Percentiles rank a stretch among this genome's conserved stretches.
phyloP scores from a whole-genome alignment of 305 asterid species.

The Caryopteris hybrid region DNA sequence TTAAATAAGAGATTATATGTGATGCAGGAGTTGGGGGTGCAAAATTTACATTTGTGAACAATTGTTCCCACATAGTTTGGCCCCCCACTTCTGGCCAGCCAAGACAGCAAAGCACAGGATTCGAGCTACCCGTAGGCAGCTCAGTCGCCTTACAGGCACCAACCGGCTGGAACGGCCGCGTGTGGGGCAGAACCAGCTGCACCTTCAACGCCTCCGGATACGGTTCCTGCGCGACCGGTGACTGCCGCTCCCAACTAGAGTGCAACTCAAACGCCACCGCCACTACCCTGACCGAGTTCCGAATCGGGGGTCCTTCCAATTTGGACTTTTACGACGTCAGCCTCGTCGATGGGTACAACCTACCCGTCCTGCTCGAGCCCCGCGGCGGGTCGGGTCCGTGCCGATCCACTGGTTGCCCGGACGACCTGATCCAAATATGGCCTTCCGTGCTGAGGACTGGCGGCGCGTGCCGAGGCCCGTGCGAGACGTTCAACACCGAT shows the following conservation, averaged over 20 bases:
- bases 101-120: constrained; percentile 36
- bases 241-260: constrained; percentile 49
- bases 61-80: constrained; percentile 51
- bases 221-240: constrained; percentile 58
- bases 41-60: constrained; percentile 47
- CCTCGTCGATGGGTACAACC: constrained; percentile 66
- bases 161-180: constrained; percentile 54
- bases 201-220: constrained; percentile 39
- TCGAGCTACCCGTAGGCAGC: constrained; percentile 35
- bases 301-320: constrained; percentile 23
- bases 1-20: too few relatives aligned
- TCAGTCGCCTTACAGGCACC: constrained; percentile 44
- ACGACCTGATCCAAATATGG: constrained; percentile 53
- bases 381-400: constrained; percentile 58
- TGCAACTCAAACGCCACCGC: constrained; percentile 49
- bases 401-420: constrained; percentile 53
- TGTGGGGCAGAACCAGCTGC: constrained; percentile 73
- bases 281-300: constrained; percentile 56
- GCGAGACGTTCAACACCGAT: constrained; percentile 42
- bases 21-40: constrained; percentile 18
- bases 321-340: constrained; percentile 66
- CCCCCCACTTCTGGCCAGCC: constrained; percentile 48
- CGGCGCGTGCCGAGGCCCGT: constrained; percentile 58
- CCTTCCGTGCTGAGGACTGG: constrained; percentile 49
- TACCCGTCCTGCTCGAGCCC: constrained; percentile 9